Percentiles rank a stretch among this genome's conserved stretches.
These are phyloP conservation scores for Aureobasidium namibiae DNA, from an alignment of 2,329 filamentous ascomycete species.

Conservation along the genomic window DNA sequence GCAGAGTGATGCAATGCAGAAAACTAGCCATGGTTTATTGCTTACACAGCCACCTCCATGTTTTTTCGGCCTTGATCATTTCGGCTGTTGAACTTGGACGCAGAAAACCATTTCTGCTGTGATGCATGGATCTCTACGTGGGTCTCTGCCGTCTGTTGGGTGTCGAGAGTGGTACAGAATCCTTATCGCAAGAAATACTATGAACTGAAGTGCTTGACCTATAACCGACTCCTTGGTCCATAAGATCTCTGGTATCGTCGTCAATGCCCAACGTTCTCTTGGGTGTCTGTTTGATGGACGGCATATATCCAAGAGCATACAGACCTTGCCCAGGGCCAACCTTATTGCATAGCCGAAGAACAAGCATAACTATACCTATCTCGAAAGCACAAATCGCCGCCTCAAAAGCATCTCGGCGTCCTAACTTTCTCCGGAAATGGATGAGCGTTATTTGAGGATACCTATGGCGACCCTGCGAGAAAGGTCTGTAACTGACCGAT, in stretches of 20 bases:
- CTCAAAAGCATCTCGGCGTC: too few relatives aligned
- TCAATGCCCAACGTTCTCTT: too few relatives aligned
- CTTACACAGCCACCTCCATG: slow-evolving; percentile 3
- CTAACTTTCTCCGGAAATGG: too few relatives aligned
- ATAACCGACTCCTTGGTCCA: neutral
- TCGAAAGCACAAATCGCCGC: too few relatives aligned
- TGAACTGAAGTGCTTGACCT: neutral
- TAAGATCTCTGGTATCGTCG: neutral
- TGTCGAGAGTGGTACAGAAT: neutral
- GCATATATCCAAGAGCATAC: too few relatives aligned
- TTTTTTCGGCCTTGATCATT: neutral
- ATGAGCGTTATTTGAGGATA: too few relatives aligned
- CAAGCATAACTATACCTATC: neutral
- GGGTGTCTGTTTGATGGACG: too few relatives aligned
- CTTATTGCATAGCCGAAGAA: neutral
- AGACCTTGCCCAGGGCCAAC: neutral
- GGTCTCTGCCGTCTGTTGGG: neutral
- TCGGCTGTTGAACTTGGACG: neutral
- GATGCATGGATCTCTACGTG: neutral
- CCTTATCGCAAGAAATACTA: too few relatives aligned
- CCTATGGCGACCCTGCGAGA: too few relatives aligned
- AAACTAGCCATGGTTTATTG: neutral
- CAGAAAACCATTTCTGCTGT: neutral
- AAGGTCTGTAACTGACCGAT: neutral
- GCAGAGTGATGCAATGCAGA: slow-evolving; percentile 6